These are phyloP conservation scores for Termitomyces eurrhizus DNA, from an alignment of 768 basidiomycete genomes.

Conservation along the genomic window DNA sequence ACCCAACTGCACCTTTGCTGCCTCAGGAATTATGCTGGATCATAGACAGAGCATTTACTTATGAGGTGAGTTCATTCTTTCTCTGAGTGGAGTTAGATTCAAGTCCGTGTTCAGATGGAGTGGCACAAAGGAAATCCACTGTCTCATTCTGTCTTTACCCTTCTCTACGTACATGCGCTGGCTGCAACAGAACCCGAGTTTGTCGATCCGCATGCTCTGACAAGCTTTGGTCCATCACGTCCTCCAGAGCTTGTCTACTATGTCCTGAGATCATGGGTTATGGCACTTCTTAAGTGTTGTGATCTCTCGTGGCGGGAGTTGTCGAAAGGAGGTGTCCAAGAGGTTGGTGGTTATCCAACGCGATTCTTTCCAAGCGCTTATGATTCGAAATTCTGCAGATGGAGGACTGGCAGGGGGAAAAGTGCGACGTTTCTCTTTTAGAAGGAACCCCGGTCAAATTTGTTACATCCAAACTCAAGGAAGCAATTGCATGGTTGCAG, in stretches of 20 bases:
- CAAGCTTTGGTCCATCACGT: conserved; percentile 36
- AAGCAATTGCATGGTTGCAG: conserved; percentile 59
- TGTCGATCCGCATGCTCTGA: conserved; percentile 23
- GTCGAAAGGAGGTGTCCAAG: conserved; percentile 66
- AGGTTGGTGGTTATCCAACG: conserved; percentile 50
- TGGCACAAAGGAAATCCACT: conserved; percentile 86
- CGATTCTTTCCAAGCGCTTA: not conserved
- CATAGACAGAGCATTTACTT: conserved; percentile 70
- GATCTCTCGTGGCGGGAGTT: conserved; percentile 83
- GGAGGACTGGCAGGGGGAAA: conserved; percentile 90
- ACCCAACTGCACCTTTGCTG: conserved; percentile 58
- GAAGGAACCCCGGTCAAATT: conserved; percentile 57
- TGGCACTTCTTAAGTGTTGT: conserved; percentile 75
- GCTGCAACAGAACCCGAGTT: conserved; percentile 56
- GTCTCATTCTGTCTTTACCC: conserved; percentile 82
- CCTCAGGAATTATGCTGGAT: conserved; percentile 89
- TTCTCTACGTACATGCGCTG: conserved; percentile 67
- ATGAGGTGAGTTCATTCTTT: conserved; percentile 56
- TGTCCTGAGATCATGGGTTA: conserved; percentile 62
- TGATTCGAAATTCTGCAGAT: conserved; percentile 37
- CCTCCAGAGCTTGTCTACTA: conserved; percentile 62
- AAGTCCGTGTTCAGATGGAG: conserved; percentile 55
- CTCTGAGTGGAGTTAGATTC: not conserved
- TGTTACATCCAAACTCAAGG: conserved; percentile 52
- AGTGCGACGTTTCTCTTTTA: conserved; percentile 73